phyloP scores from a whole-genome alignment of 2,329 filamentous ascomycete genomes.

The Colletotrichum gloeosporioides region DNA sequence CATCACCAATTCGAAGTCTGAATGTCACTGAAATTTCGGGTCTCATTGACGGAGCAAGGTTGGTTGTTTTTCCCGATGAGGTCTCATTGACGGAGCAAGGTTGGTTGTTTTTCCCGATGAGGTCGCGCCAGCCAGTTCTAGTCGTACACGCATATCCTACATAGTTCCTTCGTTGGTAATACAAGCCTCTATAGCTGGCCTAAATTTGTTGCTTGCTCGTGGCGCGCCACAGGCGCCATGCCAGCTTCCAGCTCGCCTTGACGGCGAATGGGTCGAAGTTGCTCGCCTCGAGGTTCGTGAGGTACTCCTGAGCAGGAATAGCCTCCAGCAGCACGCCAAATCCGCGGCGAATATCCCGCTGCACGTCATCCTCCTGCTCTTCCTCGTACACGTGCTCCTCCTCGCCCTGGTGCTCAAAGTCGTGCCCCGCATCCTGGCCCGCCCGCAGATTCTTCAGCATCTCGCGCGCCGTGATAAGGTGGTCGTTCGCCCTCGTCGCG shows the following conservation, averaged over 20 bases:
- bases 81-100: neutral
- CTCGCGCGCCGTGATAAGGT: slow-evolving; percentile 90
- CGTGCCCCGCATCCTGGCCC: slow-evolving; percentile 79
- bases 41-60: neutral
- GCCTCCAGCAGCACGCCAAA: slow-evolving; percentile 85
- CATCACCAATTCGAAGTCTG: neutral
- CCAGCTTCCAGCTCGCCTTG: slow-evolving; percentile 78
- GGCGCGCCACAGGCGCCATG: slow-evolving; percentile 73
- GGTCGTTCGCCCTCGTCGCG: slow-evolving; percentile 92
- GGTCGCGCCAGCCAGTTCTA: neutral
- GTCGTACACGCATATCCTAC: slow-evolving; percentile 6
- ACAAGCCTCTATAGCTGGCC: neutral
- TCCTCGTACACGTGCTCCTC: slow-evolving; percentile 63
- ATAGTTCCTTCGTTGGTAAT: neutral
- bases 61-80: no score
- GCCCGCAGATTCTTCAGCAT: slow-evolving; percentile 84
- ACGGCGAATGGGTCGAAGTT: slow-evolving; percentile 85
- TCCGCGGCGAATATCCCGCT: slow-evolving; percentile 58
- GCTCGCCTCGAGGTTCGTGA: slow-evolving; percentile 76
- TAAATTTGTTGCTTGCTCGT: slow-evolving; percentile 55
- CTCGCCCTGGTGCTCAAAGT: slow-evolving; percentile 86
- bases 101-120: neutral
- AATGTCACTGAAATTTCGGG: neutral
- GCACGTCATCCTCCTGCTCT: slow-evolving; percentile 39
- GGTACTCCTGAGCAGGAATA: slow-evolving; percentile 77